Evolutionary conservation across 768 basidiomycete genomes (phyloP), one percentile per base, ranked within the genome.

Genomic region (Podaxis sp.): DNA sequence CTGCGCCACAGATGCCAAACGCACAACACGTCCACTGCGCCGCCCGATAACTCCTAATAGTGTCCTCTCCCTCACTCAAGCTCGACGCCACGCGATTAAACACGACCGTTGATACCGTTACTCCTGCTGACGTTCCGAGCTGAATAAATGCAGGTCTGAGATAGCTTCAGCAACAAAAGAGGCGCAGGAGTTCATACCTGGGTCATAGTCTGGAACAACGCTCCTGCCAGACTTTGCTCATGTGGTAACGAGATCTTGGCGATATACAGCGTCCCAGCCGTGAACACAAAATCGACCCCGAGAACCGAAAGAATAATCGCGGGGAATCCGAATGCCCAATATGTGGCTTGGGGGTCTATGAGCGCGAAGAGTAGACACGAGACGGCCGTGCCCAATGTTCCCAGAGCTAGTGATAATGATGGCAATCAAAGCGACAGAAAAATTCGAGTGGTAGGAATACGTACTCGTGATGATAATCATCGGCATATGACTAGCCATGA

Each of bases 241-340:
- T 88, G 79, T 2, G 85, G 85, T 1, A 80, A 71, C 2, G 85
- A 80, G 9, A 89, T 79, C 67, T 87, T 88, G 4, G 90, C 88
- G 46, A 91, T 82, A 67, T 89, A 93, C 17, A 93, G 74, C 3
- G 88, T 89, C 2, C 91, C 92, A 0, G 85, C 75, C 0, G 91
- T 76, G 67, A 86, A 93, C 2, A 90, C 85, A 65, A 93, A 90
- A 68, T 93, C 92, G 1, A 86, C 90, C 22, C 92, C 92, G 50
- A 91, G 80, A 15, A 92, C 91, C 22, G 83, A 75, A 51, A 89
- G 62, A 43, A 84, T 73, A 0, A 88, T 81, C 0, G 87, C 82
- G 0, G 90, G 89, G 73, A 93, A 93, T 4, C 85, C 86, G 62
- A 80, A 89, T 1, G 87, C 88, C 92, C 91, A 93, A 66, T 87